Conservation (phyloP, 306 rosid species). For the Elaeagnus macrophylla region DNA sequence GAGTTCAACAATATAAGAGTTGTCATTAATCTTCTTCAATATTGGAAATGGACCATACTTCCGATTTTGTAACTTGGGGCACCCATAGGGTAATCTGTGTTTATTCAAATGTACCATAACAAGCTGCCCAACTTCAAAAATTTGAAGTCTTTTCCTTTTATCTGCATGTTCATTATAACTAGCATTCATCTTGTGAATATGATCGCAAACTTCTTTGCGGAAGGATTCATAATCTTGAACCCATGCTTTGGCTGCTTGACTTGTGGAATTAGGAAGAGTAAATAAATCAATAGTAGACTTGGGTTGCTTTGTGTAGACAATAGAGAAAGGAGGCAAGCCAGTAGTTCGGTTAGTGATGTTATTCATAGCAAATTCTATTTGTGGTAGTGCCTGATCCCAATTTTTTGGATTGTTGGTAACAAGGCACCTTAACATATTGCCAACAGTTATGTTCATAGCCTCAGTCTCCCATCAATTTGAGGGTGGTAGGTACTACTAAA, state of each 20-base stretch:
- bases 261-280: not conserved
- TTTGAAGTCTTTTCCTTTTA: not conserved
- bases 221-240: too few species aligned
- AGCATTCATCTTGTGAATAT: not conserved
- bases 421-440: not conserved
- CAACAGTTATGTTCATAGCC: not conserved
- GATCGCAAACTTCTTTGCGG: not conserved
- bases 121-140: not conserved
- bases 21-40: not conserved
- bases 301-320: not conserved
- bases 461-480: not conserved
- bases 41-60: not conserved
- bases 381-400: not conserved
- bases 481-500: not conserved
- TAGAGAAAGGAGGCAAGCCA: not conserved
- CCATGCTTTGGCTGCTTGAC: not conserved
- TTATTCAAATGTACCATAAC: not conserved
- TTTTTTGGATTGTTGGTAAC: not conserved
- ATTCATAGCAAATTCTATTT: not conserved
- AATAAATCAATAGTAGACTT: not conserved
- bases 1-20: too few species aligned
- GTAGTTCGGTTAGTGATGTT: not conserved
- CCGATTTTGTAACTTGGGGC: not conserved
- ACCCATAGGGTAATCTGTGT: not conserved
- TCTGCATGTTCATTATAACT: not conserved